Evolutionary conservation across 768 basidiomycete genomes (phyloP), one percentile per base, ranked within the genome.

Genomic region (Serendipita sp.): DNA sequence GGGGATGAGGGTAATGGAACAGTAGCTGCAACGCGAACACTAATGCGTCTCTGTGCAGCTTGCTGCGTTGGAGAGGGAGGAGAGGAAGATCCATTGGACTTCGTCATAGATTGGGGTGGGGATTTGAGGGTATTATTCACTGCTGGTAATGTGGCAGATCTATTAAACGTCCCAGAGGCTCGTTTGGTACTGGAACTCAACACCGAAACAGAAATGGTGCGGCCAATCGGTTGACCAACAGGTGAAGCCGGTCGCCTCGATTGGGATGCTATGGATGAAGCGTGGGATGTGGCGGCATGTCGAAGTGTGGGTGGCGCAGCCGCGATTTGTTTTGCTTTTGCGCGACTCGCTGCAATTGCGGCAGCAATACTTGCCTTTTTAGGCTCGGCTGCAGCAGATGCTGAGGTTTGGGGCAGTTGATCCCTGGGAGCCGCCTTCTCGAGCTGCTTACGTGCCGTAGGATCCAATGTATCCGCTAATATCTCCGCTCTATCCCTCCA

Each of bases 341-440:
- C 89, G 28, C 91, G 81, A 71, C 88, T 93, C 23, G 92, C 91
- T 45, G 92, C 92, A 69, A 94, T 89, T 28, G 89, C 84, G 7
- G 91, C 89, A 45, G 89, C 86, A 64, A 93, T 78, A 65, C 89
- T 90, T 51, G 82, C 83, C 74, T 92, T 92, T 76, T 91, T 92
- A 63, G 73, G 73, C 63, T 73, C 75, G 3, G 56, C 28, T 8
- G 34, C 7, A 62, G 81, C 82, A 15, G 86, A 82, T 5, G 81
- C 81, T 2, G 78, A 73, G 2, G 80, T 78, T 35, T 79, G 75
- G 30, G 78, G 71, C 10, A 64, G 71, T 45, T 77, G 76, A 3
- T 82, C 81, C 69, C 82, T 77, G 1, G 91, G 90, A 68, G 91
- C 90, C 1, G 77, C 83, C 75, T 88, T 94, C 71, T 96, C 91